phyloP scores from a whole-genome alignment of 1,139 yeast genomes.

The Taiozyma sp. region DNA sequence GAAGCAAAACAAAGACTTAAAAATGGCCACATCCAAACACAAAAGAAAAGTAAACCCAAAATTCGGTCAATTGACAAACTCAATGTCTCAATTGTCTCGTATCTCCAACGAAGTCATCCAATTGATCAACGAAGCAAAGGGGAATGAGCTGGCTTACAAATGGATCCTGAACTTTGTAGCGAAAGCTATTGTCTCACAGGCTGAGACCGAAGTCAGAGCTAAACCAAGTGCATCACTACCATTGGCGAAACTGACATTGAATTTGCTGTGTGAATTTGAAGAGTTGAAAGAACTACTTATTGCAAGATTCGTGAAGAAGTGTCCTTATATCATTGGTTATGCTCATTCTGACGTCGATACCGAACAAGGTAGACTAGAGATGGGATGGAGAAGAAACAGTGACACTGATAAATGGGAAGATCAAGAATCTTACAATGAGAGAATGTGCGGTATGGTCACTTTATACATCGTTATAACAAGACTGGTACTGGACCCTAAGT shows the following conservation, averaged over 20 bases:
- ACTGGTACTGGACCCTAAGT: slow-evolving; percentile 24
- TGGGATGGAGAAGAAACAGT: slow-evolving; percentile 77
- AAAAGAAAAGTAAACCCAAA: slow-evolving; percentile 81
- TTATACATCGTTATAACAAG: slow-evolving; percentile 74
- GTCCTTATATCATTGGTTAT: slow-evolving; percentile 85
- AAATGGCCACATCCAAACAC: slow-evolving; percentile 36
- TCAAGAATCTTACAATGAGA: slow-evolving; percentile 69
- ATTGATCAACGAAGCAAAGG: slow-evolving; percentile 43
- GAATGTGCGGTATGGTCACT: slow-evolving; percentile 81
- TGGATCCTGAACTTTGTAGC: slow-evolving; percentile 83
- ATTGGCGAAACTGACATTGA: slow-evolving; percentile 60
- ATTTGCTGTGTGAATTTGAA: slow-evolving; percentile 52
- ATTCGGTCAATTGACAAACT: slow-evolving; percentile 86
- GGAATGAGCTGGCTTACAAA: slow-evolving; percentile 46
- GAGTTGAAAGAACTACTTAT: slow-evolving; percentile 63
- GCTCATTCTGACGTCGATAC: slow-evolving; percentile 63
- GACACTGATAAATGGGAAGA: slow-evolving; percentile 73
- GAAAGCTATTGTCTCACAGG: slow-evolving; percentile 83
- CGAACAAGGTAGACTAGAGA: slow-evolving; percentile 72
- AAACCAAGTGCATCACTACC: slow-evolving; percentile 79
- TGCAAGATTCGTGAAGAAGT: slow-evolving; percentile 85
- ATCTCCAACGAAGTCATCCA: slow-evolving; percentile 48
- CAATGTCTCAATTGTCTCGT: slow-evolving; percentile 50
- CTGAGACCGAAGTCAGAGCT: slow-evolving; percentile 87
- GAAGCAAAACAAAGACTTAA: slow-evolving; percentile 39